A percentile compares a stretch with the other conserved stretches of the same genome.
Conservation (phyloP, 2,329 filamentous ascomycete species). For the Fusarium humuli region DNA sequence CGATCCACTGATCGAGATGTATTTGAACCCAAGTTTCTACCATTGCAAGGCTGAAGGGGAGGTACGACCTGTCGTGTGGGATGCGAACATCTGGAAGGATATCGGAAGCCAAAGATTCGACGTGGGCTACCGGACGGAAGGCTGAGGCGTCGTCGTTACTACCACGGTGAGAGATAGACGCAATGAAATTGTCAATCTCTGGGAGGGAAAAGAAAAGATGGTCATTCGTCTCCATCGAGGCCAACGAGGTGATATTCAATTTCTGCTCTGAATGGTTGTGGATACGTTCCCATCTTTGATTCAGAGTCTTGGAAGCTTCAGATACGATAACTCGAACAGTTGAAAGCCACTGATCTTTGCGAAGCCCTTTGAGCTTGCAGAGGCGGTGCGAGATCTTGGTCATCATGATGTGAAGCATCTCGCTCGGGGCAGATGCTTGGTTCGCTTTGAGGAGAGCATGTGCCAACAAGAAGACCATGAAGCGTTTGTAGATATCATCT, state of each 20-base stretch:
- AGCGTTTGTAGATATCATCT: constrained; percentile 21
- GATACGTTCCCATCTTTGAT: constrained; percentile 23
- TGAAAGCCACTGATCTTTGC: constrained; percentile 13
- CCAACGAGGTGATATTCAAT: neutral
- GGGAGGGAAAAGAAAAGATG: constrained; percentile 18
- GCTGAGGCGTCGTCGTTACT: neutral
- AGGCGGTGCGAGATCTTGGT: constrained; percentile 26
- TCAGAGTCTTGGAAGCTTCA: neutral
- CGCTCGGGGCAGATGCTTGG: neutral
- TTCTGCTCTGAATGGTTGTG: neutral
- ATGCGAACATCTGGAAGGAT: neutral
- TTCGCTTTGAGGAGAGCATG: neutral
- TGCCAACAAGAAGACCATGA: constrained; percentile 29
- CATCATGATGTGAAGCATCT: constrained; percentile 27
- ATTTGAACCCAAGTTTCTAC: constrained; percentile 63
- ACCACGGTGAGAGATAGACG: neutral
- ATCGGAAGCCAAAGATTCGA: neutral
- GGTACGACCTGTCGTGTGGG: neutral
- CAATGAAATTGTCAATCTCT: constrained; percentile 22
- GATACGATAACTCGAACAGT: constrained; percentile 5
- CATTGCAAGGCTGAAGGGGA: constrained; percentile 48
- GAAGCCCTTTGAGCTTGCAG: constrained; percentile 11
- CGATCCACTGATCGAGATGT: constrained; percentile 55
- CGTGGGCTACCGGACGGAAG: constrained; percentile 17
- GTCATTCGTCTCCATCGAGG: neutral